Evolutionary conservation across 176 grass and related monocot genomes (phyloP).

Genomic region (Eremochloa ophiuroides): DNA sequence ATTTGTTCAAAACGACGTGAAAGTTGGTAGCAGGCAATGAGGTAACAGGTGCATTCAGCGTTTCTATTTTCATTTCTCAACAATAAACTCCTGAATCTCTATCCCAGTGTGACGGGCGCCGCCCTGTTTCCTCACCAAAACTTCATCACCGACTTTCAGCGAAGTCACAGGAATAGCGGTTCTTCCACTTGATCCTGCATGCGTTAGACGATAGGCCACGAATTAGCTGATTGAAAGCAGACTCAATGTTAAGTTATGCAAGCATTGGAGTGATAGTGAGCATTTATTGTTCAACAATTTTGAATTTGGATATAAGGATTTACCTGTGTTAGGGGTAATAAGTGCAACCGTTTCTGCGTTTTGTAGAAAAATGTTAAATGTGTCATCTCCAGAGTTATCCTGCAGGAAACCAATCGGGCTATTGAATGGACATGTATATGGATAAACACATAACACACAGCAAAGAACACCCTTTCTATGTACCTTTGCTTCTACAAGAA

Average conservation of each 20-base stretch:
- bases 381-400: conserved; percentile 57
- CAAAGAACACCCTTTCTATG: neutral
- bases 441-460: neutral
- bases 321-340: conserved; percentile 52
- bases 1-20: neutral
- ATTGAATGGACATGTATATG: conserved; percentile 7
- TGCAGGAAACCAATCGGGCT: conserved; percentile 24
- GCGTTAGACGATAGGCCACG: neutral
- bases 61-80: conserved; percentile 63
- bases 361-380: conserved; percentile 86
- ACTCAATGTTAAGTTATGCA: too few species aligned
- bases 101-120: conserved; percentile 91
- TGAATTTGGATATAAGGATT: neutral
- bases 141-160: conserved; percentile 71
- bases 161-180: conserved; percentile 82
- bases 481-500: conserved; percentile 92
- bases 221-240: neutral
- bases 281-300: neutral
- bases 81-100: conserved; percentile 88
- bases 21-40: neutral
- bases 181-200: conserved; percentile 37
- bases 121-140: conserved; percentile 68
- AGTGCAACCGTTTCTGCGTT: conserved; percentile 96
- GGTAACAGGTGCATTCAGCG: neutral
- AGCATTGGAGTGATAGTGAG: neutral